phyloP scores from a whole-genome alignment of 345 rosid species.

The Linum trigynum region DNA sequence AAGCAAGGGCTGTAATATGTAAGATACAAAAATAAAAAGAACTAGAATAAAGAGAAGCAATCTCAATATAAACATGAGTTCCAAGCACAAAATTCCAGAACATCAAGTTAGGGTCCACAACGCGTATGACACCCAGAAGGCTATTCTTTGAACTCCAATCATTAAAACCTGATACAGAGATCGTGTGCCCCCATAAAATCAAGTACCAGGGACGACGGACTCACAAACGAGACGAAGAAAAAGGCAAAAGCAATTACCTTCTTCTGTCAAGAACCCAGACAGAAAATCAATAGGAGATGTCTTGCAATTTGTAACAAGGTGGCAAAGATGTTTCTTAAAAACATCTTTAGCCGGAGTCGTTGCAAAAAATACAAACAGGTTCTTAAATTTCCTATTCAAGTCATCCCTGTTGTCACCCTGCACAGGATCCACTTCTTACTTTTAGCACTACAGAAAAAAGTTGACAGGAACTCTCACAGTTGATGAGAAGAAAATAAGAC shows the following conservation, averaged over 20 bases:
- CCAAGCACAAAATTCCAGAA: too few relatives aligned
- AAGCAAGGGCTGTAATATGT: too few relatives aligned
- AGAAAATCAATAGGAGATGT: slow-evolving; percentile 57
- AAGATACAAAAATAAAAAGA: too few relatives aligned
- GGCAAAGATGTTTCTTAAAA: slow-evolving; percentile 56
- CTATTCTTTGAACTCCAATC: too few relatives aligned
- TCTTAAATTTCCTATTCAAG: slow-evolving; percentile 28
- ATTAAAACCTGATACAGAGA: too few relatives aligned
- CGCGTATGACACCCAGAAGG: too few relatives aligned
- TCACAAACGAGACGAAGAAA: background rate
- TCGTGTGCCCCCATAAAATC: background rate
- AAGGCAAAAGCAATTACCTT: slow-evolving; percentile 35
- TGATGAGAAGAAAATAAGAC: slow-evolving; percentile 8
- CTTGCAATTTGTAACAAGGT: slow-evolving; percentile 49
- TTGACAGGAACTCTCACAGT: too few relatives aligned
- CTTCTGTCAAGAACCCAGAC: slow-evolving; percentile 45
- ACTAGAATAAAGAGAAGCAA: too few relatives aligned
- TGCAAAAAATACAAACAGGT: slow-evolving; percentile 57
- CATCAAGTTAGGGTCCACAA: too few relatives aligned
- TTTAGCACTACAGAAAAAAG: slow-evolving; percentile 5
- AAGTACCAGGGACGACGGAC: background rate
- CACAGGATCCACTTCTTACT: slow-evolving; percentile 2
- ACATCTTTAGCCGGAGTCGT: slow-evolving; percentile 39
- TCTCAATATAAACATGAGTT: too few relatives aligned
- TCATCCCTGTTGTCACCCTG: slow-evolving; percentile 48